Conservation (phyloP, 2,329 filamentous ascomycete genomes). For the Lachnellula arida region DNA sequence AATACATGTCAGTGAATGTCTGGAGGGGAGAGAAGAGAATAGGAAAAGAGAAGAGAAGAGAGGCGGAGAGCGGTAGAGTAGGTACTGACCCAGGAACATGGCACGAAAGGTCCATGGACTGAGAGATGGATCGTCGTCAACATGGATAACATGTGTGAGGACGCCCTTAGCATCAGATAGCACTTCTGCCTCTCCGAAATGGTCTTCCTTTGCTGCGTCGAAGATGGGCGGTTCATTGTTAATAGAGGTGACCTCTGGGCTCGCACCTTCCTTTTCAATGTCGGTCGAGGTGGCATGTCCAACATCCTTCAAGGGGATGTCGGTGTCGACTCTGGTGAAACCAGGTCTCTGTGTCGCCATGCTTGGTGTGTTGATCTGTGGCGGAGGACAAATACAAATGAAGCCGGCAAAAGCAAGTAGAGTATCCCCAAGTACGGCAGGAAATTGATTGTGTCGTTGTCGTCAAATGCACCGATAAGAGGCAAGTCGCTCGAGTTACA, state of each 20-base stretch:
- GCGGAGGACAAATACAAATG: too few relatives aligned
- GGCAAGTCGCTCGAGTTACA: too few relatives aligned
- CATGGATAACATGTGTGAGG: constrained; percentile 32
- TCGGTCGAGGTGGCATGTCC: constrained; percentile 3
- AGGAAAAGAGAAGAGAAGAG: neutral
- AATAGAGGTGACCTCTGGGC: constrained; percentile 2
- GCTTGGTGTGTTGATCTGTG: constrained; percentile 1
- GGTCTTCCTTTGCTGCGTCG: constrained; percentile 8
- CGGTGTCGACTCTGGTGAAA: constrained; percentile 3
- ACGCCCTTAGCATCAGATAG: constrained; percentile 29
- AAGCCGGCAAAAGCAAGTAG: too few relatives aligned
- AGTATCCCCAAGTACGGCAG: too few relatives aligned
- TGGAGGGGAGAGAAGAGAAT: neutral
- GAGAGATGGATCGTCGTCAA: constrained; percentile 35
- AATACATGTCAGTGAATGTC: neutral
- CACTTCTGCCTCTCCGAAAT: constrained; percentile 10
- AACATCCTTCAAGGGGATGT: neutral
- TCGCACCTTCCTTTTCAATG: constrained; percentile 3
- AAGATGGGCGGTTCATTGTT: constrained; percentile 3
- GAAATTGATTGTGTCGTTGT: too few relatives aligned
- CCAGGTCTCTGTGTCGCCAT: constrained; percentile 9
- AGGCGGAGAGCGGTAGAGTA: neutral
- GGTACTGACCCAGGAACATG: constrained; percentile 34
- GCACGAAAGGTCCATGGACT: constrained; percentile 35
- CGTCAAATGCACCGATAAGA: too few relatives aligned